Evolutionary conservation across 2,329 filamentous ascomycete genomes (phyloP).

Genomic region (Amauroascus verrucosus): DNA sequence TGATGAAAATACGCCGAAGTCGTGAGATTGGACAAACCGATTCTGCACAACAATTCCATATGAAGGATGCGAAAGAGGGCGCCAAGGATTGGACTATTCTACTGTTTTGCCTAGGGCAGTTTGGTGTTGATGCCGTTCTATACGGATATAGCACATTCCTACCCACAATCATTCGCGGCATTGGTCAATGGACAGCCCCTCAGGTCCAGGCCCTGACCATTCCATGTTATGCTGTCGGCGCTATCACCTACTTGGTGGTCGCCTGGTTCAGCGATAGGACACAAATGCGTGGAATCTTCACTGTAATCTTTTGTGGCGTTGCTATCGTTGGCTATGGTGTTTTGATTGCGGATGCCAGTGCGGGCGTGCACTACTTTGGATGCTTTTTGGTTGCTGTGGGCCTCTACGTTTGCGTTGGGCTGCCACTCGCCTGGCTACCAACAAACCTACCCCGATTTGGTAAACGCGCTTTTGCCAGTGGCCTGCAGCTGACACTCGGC

Average conservation of each 20-base stretch:
- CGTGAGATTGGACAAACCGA: constrained; percentile 42
- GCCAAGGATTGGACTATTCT: constrained; percentile 69
- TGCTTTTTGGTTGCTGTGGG: constrained; percentile 68
- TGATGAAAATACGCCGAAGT: constrained; percentile 44
- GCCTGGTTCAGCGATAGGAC: constrained; percentile 58
- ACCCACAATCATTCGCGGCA: constrained; percentile 63
- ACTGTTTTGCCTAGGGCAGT: constrained; percentile 58
- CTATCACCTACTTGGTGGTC: constrained; percentile 55
- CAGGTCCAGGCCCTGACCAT: constrained; percentile 68
- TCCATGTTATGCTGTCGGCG: constrained; percentile 65
- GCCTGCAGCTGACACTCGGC: constrained; percentile 59
- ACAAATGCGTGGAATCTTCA: constrained; percentile 56
- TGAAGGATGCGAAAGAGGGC: constrained; percentile 54
- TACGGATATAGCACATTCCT: constrained; percentile 71
- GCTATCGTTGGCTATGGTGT: constrained; percentile 60
- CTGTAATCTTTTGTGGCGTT: constrained; percentile 51
- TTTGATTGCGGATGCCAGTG: constrained; percentile 49
- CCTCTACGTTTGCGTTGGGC: constrained; percentile 51
- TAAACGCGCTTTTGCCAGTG: constrained; percentile 62
- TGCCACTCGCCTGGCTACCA: constrained; percentile 49
- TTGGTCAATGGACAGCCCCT: constrained; percentile 53
- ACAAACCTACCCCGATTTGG: constrained; percentile 65
- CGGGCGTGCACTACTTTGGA: constrained; percentile 61
- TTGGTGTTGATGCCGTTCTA: constrained; percentile 64
- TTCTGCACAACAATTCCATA: constrained; percentile 46